These are phyloP conservation scores for Phylloporus scabripes DNA, from an alignment of 768 basidiomycete species.

Conservation along the genomic window DNA sequence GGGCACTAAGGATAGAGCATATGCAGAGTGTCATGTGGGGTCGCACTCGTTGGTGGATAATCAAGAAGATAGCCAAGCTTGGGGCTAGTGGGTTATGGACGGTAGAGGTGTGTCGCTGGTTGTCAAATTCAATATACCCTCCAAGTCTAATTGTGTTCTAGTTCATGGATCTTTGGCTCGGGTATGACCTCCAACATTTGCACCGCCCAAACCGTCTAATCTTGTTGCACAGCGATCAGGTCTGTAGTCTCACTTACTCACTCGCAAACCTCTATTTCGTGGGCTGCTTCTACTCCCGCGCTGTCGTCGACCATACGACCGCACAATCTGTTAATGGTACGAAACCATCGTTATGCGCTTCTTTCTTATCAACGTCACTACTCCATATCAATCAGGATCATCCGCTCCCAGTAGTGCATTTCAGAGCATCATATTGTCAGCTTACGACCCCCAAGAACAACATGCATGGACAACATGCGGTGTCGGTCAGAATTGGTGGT, in stretches of 20 bases:
- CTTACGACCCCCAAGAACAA: constrained; percentile 34
- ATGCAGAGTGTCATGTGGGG: constrained; percentile 40
- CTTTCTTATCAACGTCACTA: background rate
- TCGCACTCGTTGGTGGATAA: constrained; percentile 66
- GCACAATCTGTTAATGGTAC: background rate
- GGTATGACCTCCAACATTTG: constrained; percentile 39
- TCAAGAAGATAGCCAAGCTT: constrained; percentile 58
- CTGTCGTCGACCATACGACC: background rate
- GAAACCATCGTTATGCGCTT: background rate
- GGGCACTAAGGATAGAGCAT: constrained; percentile 25
- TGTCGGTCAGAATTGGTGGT: constrained; percentile 49
- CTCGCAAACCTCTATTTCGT: constrained; percentile 70
- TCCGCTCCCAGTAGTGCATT: background rate
- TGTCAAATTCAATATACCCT: background rate
- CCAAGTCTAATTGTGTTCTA: constrained; percentile 22
- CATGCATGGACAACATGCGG: constrained; percentile 41
- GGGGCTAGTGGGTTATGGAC: constrained; percentile 60
- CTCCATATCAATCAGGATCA: background rate
- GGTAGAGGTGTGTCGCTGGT: constrained; percentile 56
- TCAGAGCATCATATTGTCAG: constrained; percentile 1
- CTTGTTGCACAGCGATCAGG: constrained; percentile 55
- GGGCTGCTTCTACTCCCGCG: constrained; percentile 58
- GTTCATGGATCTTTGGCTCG: constrained; percentile 90
- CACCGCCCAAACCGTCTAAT: constrained; percentile 5
- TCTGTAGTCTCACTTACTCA: constrained; percentile 74